Evolutionary conservation across 331 rosid species (phyloP), one percentile per base, ranked within the genome.

Genomic region (Rosa hybrid): DNA sequence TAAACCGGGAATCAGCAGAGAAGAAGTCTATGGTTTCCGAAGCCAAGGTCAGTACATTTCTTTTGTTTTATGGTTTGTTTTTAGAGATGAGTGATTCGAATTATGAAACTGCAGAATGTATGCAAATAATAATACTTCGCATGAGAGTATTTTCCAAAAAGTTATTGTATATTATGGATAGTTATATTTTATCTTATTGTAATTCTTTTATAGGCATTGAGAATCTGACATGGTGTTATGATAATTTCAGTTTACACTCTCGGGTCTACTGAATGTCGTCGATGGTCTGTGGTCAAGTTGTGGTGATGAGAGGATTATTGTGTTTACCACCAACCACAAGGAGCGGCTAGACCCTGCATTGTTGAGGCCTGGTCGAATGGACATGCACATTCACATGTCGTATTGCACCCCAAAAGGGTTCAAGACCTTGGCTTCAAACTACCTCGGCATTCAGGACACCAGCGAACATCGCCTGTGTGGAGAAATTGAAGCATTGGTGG

Each of bases 201-300:
- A 23, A 21, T 23, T 62, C 1, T 0, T 25, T 62, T 62, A 23
- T 12, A 62, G 68, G 68, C 68, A 62, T 30, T 34, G 21, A 38
- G 21, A 16, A 67, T 38, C 20, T 68, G 72, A 67, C 6, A 67
- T 8, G 48, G 23, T 68, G 49, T 68, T 50, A 51, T 18, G 21
- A 17, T 7, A 8, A 17, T 39, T 4, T 68, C 41, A 71, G 74
- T 83, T 89, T 23, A 86, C 88, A 2, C 82, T 87, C 0, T 89
- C 93, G 2, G 92, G 87, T 27, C 72, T 89, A 20, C 84, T 82
- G 7, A 89, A 89, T 68, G 78, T 77, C 69, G 81, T 89, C 68
- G 93, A 91, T 71, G 91, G 90, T 0, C 78, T 90, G 71, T 89
- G 96, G 96, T 83, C 96, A 20, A 83, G 90, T 39, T 69, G 87